phyloP scores from a whole-genome alignment of 1,139 yeast species.

The Debaryomycetaceae sp. region DNA sequence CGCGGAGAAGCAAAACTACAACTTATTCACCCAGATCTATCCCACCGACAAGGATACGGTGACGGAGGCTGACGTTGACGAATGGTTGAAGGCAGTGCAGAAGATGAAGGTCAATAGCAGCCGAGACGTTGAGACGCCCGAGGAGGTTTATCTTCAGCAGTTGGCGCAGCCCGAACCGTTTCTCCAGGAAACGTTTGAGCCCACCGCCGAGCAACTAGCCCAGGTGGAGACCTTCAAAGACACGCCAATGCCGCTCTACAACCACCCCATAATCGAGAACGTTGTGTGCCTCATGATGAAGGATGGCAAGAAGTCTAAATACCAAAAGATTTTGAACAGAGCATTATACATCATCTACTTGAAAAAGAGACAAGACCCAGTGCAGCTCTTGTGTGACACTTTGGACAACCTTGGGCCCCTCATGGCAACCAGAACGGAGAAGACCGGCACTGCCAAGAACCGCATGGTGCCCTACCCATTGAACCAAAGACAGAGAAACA shows the following conservation, averaged over 20 bases:
- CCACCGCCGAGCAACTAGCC: slow-evolving; percentile 55
- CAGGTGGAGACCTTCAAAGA: slow-evolving; percentile 49
- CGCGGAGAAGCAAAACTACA: too few relatives aligned
- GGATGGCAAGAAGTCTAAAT: slow-evolving; percentile 82
- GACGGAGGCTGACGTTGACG: slow-evolving; percentile 57
- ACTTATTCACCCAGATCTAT: slow-evolving; percentile 35
- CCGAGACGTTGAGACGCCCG: slow-evolving; percentile 28
- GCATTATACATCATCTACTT: slow-evolving; percentile 80
- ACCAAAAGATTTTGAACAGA: slow-evolving; percentile 68
- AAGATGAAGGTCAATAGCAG: slow-evolving; percentile 43
- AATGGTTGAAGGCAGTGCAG: slow-evolving; percentile 60
- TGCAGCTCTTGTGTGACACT: slow-evolving; percentile 65
- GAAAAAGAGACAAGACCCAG: slow-evolving; percentile 71
- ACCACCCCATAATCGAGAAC: slow-evolving; percentile 70
- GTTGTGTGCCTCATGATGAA: slow-evolving; percentile 88
- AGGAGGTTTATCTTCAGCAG: slow-evolving; percentile 43
- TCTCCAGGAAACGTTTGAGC: slow-evolving; percentile 42
- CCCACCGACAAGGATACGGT: slow-evolving; percentile 37
- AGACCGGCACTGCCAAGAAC: slow-evolving; percentile 84
- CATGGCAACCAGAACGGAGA: slow-evolving; percentile 70
- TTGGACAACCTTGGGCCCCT: slow-evolving; percentile 84
- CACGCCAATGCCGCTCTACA: slow-evolving; percentile 55
- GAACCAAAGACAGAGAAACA: slow-evolving; percentile 73
- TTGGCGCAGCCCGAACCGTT: slow-evolving; percentile 27
- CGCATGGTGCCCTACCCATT: slow-evolving; percentile 79